phyloP scores from a whole-genome alignment of 495 filamentous ascomycete species.

The Aspergillus haitiensis region DNA sequence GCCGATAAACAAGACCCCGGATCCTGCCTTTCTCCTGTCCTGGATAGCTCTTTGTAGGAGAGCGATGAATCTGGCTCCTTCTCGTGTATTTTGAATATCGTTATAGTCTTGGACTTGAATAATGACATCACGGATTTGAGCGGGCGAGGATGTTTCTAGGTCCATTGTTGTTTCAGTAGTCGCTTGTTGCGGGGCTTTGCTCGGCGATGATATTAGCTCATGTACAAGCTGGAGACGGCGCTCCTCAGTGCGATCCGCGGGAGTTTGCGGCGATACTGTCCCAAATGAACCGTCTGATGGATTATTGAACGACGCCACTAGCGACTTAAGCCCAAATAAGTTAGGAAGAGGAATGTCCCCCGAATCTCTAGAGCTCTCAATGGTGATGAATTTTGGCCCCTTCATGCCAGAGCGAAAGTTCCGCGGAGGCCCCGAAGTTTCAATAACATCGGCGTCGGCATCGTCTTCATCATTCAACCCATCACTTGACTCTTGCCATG shows the following conservation, averaged over 20 bases:
- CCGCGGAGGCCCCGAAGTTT: constrained; percentile 26
- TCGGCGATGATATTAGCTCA: constrained; percentile 35
- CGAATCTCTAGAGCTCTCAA: constrained; percentile 37
- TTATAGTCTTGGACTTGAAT: constrained; percentile 80
- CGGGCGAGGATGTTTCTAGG: constrained; percentile 11
- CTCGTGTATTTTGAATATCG: constrained; percentile 63
- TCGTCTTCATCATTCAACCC: constrained; percentile 40
- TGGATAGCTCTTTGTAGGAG: constrained; percentile 71
- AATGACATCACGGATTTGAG: constrained; percentile 52
- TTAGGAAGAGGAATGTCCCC: constrained; percentile 41
- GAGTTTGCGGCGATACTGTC: constrained; percentile 14
- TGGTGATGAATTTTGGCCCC: constrained; percentile 41
- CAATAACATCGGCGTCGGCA: constrained; percentile 42
- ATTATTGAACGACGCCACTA: constrained; percentile 41
- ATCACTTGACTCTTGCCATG: constrained; percentile 38
- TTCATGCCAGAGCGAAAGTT: constrained; percentile 24
- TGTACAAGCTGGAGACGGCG: constrained; percentile 41
- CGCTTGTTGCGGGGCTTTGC: constrained; percentile 15
- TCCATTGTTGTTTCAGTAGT: constrained; percentile 2
- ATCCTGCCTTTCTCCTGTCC: constrained; percentile 64
- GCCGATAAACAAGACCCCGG: constrained; percentile 74
- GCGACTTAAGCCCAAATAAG: constrained; percentile 37
- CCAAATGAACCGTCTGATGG: constrained; percentile 29
- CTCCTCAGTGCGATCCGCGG: constrained; percentile 27
- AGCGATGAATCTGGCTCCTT: constrained; percentile 62